Percentiles rank a stretch among this genome's conserved stretches.
Conservation (phyloP, 2,329 filamentous ascomycete species). For the Didymosphaeria variabile region DNA sequence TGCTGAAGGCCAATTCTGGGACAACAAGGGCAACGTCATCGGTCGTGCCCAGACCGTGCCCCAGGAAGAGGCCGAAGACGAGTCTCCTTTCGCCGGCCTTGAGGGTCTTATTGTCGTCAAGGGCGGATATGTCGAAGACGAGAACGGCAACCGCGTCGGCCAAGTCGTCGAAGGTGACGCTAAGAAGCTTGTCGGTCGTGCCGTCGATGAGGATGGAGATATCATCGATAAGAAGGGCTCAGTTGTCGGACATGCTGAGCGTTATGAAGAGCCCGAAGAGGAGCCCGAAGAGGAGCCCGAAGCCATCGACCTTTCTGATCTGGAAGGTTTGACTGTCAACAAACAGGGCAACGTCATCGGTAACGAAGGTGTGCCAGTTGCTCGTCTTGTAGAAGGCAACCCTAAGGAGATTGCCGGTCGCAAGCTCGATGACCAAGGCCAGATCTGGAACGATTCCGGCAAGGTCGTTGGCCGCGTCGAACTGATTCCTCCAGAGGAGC, state of each 20-base stretch:
- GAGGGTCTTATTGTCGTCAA: constrained; percentile 61
- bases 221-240: constrained; percentile 64
- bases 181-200: constrained; percentile 61
- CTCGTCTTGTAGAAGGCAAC: constrained; percentile 73
- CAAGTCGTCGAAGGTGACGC: constrained; percentile 59
- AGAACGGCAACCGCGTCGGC: constrained; percentile 61
- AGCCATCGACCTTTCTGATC: constrained; percentile 55
- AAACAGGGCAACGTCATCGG: constrained; percentile 62
- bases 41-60: constrained; percentile 59
- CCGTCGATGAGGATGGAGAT: constrained; percentile 62
- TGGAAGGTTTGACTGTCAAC: constrained; percentile 59
- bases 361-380: constrained; percentile 62
- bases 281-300: constrained; percentile 56
- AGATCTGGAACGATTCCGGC: constrained; percentile 77
- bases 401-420: constrained; percentile 70
- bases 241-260: constrained; percentile 61
- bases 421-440: constrained; percentile 76
- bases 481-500: constrained; percentile 72
- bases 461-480: constrained; percentile 74
- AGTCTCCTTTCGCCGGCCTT: constrained; percentile 60
- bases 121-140: constrained; percentile 60
- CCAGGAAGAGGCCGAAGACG: constrained; percentile 58
- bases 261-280: constrained; percentile 72
- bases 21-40: constrained; percentile 63
- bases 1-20: constrained; percentile 61